A percentile compares a stretch with the other conserved stretches of the same genome.
phyloP scores from a whole-genome alignment of 2,329 filamentous ascomycete genomes.

The Rachicladosporium sp. region DNA sequence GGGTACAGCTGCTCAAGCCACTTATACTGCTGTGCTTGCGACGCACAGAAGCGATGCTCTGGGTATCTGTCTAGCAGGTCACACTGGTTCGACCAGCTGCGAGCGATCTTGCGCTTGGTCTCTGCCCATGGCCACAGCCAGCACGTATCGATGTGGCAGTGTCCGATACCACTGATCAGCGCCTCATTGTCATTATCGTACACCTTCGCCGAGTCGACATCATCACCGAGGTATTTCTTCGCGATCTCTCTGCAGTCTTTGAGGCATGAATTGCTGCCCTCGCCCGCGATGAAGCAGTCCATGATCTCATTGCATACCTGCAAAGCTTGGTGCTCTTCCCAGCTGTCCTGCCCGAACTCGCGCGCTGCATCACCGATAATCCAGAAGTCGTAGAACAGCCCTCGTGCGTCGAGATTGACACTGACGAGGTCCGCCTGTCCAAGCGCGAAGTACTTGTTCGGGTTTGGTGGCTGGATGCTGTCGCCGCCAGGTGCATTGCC shows the following conservation, averaged over 20 bases:
- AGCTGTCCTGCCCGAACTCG: conserved; percentile 79
- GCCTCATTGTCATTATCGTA: conserved; percentile 61
- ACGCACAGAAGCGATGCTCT: conserved; percentile 83
- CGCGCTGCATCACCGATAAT: conserved; percentile 84
- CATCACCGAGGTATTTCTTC: conserved; percentile 65
- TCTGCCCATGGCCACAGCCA: conserved; percentile 99
- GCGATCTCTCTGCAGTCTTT: conserved; percentile 71
- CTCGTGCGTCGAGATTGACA: conserved; percentile 73
- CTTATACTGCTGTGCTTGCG: conserved; percentile 94
- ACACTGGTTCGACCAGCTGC: conserved; percentile 95
- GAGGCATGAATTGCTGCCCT: conserved; percentile 61
- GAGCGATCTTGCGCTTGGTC: conserved; percentile 89
- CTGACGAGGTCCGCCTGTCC: conserved; percentile 73
- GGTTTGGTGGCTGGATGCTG: conserved; percentile 74
- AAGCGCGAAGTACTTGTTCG: conserved; percentile 70
- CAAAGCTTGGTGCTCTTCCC: conserved; percentile 78
- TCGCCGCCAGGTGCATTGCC: conserved; percentile 79
- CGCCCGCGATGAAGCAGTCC: conserved; percentile 71
- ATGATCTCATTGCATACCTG: conserved; percentile 80
- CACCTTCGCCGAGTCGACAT: conserved; percentile 71
- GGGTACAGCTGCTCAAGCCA: conserved; percentile 91
- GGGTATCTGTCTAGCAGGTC: conserved; percentile 90
- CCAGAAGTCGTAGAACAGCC: conserved; percentile 86
- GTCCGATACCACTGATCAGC: conserved; percentile 77
- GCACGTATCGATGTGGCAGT: conserved; percentile 96